Evolutionary conservation across 768 basidiomycete species (phyloP).

Genomic region (Rhodotorula kratochvilovae): DNA sequence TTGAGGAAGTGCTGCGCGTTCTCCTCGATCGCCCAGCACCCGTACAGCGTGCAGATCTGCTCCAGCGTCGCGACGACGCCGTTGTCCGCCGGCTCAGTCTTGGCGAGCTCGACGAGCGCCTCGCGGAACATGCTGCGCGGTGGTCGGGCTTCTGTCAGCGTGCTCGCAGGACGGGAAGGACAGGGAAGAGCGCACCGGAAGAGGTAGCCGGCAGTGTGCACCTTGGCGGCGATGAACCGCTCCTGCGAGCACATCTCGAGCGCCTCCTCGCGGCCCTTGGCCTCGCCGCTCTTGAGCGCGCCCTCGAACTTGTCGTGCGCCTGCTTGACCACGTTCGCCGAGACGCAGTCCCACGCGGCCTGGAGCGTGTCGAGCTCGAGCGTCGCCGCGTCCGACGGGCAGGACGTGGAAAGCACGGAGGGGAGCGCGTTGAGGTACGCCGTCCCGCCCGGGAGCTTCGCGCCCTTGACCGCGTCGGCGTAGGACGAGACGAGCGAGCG

Average conservation of each 20-base stretch:
- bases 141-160: neutral
- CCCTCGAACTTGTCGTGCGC: conserved; percentile 48
- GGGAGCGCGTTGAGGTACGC: conserved; percentile 48
- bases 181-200: conserved; percentile 41
- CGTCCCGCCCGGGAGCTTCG: conserved; percentile 48
- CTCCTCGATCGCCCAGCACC: conserved; percentile 51
- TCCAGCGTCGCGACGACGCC: conserved; percentile 45
- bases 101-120: conserved; percentile 47
- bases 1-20: conserved; percentile 51
- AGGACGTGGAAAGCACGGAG: conserved; percentile 44
- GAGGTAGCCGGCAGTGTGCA: conserved; percentile 50
- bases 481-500: conserved; percentile 40
- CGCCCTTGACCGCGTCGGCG: conserved; percentile 47
- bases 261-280: conserved; percentile 49
- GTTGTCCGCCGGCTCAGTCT: conserved; percentile 43
- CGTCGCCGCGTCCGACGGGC: conserved; percentile 38
- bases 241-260: conserved; percentile 50
- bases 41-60: conserved; percentile 49
- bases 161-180: too few relatives aligned
- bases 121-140: conserved; percentile 42
- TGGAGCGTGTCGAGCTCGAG: conserved; percentile 49
- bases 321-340: conserved; percentile 50
- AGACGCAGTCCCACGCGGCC: conserved; percentile 49
- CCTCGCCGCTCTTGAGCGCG: conserved; percentile 47
- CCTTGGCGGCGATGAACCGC: conserved; percentile 51